Evolutionary conservation across 2,329 filamentous ascomycete species (phyloP).

Genomic region (Aureobasidium sp.): DNA sequence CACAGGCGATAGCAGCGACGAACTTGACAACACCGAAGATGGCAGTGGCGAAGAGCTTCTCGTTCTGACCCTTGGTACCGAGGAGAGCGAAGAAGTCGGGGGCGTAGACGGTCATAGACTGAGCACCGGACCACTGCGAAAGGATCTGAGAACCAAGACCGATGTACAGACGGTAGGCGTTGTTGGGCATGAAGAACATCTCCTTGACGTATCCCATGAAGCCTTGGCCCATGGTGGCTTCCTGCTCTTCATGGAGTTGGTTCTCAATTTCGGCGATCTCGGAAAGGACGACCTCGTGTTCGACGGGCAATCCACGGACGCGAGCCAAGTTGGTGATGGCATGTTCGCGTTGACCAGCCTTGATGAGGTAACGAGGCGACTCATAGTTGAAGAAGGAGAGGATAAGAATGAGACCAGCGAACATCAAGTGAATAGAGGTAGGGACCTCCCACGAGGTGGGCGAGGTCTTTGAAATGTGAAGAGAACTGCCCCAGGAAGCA

Average conservation of each 20-base stretch:
- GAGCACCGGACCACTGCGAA: slow-evolving; percentile 65
- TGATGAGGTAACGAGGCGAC: slow-evolving; percentile 60
- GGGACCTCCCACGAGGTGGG: slow-evolving; percentile 52
- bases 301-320: slow-evolving; percentile 54
- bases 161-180: slow-evolving; percentile 65
- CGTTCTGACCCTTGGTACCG: slow-evolving; percentile 58
- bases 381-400: slow-evolving; percentile 57
- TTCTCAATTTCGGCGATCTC: slow-evolving; percentile 59
- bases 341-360: slow-evolving; percentile 58
- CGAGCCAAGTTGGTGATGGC: slow-evolving; percentile 49
- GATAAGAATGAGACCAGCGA: slow-evolving; percentile 62
- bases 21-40: slow-evolving; percentile 72
- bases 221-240: slow-evolving; percentile 58
- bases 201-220: slow-evolving; percentile 60
- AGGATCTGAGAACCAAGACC: slow-evolving; percentile 61
- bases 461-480: slow-evolving; percentile 40
- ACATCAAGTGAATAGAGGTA: slow-evolving; percentile 68
- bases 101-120: slow-evolving; percentile 65
- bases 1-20: slow-evolving; percentile 57
- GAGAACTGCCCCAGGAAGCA: slow-evolving; percentile 48
- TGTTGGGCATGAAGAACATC: slow-evolving; percentile 59
- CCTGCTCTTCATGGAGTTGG: slow-evolving; percentile 60
- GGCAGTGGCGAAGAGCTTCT: slow-evolving; percentile 63
- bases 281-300: slow-evolving; percentile 44
- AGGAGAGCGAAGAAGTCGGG: slow-evolving; percentile 64